Percentiles rank a stretch among this genome's conserved stretches.
Conservation (phyloP, 352 stramenopile genomes). For the Globisporangium nodosum region DNA sequence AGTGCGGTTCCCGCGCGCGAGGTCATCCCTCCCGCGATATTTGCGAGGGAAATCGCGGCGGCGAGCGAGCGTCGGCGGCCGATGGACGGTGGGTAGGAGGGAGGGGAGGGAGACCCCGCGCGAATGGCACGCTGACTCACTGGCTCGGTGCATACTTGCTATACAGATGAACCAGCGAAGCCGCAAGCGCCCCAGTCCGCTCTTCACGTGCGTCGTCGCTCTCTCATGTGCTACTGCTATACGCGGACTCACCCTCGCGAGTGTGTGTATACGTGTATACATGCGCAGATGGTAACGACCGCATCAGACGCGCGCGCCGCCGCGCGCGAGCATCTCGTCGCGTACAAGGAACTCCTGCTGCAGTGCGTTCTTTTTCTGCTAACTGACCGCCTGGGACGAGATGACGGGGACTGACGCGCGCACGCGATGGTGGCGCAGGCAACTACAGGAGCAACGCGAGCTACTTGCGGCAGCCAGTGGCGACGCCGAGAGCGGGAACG, state of each 20-base stretch:
- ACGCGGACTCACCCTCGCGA: not conserved
- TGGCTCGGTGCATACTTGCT: not conserved
- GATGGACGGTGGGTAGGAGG: not conserved
- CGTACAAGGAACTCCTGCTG: slow-evolving; percentile 68
- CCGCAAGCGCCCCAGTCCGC: not conserved
- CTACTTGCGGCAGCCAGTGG: slow-evolving; percentile 17
- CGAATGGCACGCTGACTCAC: not conserved
- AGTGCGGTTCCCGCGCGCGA: not conserved
- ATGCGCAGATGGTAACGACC: slow-evolving; percentile 49
- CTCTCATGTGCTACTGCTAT: not conserved
- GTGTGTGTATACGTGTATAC: slow-evolving; percentile 14
- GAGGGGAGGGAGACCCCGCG: not conserved
- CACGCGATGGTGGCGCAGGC: slow-evolving; percentile 19
- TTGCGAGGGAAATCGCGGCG: not conserved
- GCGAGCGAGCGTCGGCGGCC: not conserved
- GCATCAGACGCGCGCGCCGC: slow-evolving; percentile 32
- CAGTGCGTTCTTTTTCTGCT: slow-evolving; percentile 30
- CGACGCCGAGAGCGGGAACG: slow-evolving; percentile 3
- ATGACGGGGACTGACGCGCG: not conserved
- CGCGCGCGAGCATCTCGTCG: slow-evolving; percentile 60
- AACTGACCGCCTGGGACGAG: not conserved
- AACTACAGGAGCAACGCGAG: slow-evolving; percentile 56
- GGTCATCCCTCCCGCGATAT: slow-evolving; percentile 1
- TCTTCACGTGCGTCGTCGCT: slow-evolving; percentile 5
- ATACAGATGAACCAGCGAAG: slow-evolving; percentile 1